Evolutionary conservation across 2,329 filamentous ascomycete genomes (phyloP).

Genomic region (Talaromyces islandicus): DNA sequence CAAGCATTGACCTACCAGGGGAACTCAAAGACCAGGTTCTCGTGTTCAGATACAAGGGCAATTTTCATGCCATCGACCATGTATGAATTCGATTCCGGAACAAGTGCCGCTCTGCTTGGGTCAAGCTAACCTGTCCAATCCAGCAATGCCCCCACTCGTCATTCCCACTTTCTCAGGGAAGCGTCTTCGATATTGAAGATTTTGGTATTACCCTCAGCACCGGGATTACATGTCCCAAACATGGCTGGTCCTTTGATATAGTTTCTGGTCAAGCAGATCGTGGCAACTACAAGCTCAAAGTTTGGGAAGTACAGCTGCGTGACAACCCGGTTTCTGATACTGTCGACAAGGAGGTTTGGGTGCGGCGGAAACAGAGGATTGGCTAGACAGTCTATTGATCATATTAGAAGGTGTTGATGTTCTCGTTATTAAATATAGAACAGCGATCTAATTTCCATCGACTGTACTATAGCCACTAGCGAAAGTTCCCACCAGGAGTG

Average conservation of each 20-base stretch:
- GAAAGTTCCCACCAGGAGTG: background rate
- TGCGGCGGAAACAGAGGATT: constrained; percentile 16
- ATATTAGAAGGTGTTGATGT: background rate
- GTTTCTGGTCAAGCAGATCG: constrained; percentile 58
- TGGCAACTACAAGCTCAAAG: constrained; percentile 54
- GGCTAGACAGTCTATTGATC: background rate
- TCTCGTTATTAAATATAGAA: background rate
- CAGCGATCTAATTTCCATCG: background rate
- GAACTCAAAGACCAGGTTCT: constrained; percentile 56
- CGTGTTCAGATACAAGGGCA: constrained; percentile 58
- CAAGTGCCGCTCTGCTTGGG: background rate
- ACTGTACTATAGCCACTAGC: background rate
- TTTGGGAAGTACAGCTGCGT: constrained; percentile 60
- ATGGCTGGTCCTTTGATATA: constrained; percentile 66
- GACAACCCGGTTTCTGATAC: constrained; percentile 10
- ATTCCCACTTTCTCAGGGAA: constrained; percentile 59
- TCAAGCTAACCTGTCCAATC: constrained; percentile 6
- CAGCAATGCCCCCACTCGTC: constrained; percentile 64
- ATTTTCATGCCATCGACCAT: constrained; percentile 64
- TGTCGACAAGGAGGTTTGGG: constrained; percentile 27
- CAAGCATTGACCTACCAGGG: constrained; percentile 27
- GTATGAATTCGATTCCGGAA: constrained; percentile 34
- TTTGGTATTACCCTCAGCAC: constrained; percentile 49
- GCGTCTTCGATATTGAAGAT: constrained; percentile 65
- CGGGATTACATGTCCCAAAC: constrained; percentile 62